Evolutionary conservation across 106 monocot species (phyloP), one percentile per base, ranked within the genome.

Genomic region (Allium cepa): DNA sequence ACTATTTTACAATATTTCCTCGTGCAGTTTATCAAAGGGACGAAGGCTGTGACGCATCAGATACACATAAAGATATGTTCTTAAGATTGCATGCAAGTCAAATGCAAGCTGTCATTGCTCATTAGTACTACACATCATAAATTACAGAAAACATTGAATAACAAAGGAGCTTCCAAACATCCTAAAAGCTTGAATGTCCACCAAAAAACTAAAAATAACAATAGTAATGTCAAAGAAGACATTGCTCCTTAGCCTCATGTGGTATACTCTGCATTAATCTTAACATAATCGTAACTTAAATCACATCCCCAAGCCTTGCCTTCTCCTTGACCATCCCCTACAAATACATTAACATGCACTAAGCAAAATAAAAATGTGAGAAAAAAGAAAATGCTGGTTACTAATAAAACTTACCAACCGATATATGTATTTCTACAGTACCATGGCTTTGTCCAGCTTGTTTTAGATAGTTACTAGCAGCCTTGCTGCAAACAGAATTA

Each of bases 241-340:
- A 36, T 36, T 22, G 3, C 3, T 36, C 36, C 36, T 36, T 5
- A 12, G 53, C 58, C 36, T 56, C 45, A 69, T 52, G 97, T 89
- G 26, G 97, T 92, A 71, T 97, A 92, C 60, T 97, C 97, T 14
- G 92, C 97, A 75, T 97, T 92, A 77, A 97, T 97, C 72, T 92
- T 89, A 46, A 97, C 89, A 76, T 97, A 97, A 49, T 97, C 89
- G 72, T 97, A 97, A 68, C 97, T 97, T 53, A 97, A 50, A 79
- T 97, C 97, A 50, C 97, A 97, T 27, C 97, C 97, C 97, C 97
- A 97, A 5, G 92, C 88, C 69, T 83, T 89, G 16, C 92, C 76
- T 2, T 22, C 77, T 70, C 92, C 97, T 57, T 63, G 66, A 10
- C 86, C 84, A 56, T 50, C 51, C 8, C 97, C 92, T 92, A 80